Percentiles rank a stretch among this genome's conserved stretches.
Conservation (phyloP, 2,329 filamentous ascomycete species). For the Fusarium temperatum region DNA sequence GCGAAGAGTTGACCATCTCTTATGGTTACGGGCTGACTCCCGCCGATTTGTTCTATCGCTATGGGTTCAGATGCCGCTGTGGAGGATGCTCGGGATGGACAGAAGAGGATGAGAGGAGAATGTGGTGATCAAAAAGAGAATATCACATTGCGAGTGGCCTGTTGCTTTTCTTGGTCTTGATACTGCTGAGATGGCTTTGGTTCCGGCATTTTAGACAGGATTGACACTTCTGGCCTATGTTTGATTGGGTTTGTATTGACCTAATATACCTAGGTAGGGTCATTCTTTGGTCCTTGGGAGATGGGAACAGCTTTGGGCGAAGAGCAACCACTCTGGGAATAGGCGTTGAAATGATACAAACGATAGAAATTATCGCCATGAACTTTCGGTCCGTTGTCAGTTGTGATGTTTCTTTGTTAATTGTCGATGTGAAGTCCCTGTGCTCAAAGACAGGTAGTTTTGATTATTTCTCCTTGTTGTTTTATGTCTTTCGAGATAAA, state of each 20-base stretch:
- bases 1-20: constrained; percentile 61
- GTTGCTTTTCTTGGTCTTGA: not conserved
- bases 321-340: not conserved
- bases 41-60: constrained; percentile 51
- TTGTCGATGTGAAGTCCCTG: not conserved
- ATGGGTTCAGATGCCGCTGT: constrained; percentile 64
- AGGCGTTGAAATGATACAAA: not conserved
- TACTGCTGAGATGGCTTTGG: not conserved
- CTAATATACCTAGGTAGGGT: not conserved
- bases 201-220: not conserved
- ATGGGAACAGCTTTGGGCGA: not conserved
- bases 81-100: constrained; percentile 52
- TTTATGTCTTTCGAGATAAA: not conserved
- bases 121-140: constrained; percentile 19
- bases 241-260: not conserved
- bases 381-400: too few relatives aligned
- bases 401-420: not conserved
- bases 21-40: constrained; percentile 54
- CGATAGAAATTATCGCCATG: not conserved
- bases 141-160: not conserved
- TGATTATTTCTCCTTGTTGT: not conserved
- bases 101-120: constrained; percentile 14
- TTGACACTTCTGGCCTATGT: not conserved
- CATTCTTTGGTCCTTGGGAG: not conserved
- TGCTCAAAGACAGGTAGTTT: not conserved